Percentiles rank a stretch among this genome's conserved stretches.
These are phyloP conservation scores for Alternaria ethzedia DNA, from an alignment of 2,329 filamentous ascomycete species.

Conservation along the genomic window DNA sequence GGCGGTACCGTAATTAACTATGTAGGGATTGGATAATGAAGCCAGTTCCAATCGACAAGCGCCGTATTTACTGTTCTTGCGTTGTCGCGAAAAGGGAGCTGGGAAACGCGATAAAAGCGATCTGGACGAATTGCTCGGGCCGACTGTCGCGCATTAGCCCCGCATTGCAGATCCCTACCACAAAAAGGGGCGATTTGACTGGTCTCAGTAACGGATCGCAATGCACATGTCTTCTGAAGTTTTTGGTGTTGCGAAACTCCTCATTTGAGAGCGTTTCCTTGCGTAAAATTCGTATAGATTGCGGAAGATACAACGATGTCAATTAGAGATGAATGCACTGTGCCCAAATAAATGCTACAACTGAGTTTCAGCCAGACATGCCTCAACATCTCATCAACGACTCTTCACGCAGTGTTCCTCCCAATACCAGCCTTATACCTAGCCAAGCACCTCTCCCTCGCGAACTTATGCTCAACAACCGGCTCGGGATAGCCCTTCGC, in stretches of 20 bases:
- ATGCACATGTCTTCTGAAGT: not conserved
- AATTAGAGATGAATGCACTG: not conserved
- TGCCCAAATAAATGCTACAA: not conserved
- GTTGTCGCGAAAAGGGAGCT: not conserved
- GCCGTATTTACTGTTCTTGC: not conserved
- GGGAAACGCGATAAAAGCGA: not conserved
- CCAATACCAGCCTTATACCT: slow-evolving; percentile 73
- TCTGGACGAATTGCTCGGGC: not conserved
- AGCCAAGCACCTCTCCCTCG: slow-evolving; percentile 69
- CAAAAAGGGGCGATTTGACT: not conserved
- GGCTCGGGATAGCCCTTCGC: slow-evolving; percentile 75
- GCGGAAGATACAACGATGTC: not conserved
- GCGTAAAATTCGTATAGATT: not conserved
- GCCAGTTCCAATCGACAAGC: not conserved
- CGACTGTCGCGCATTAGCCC: not conserved
- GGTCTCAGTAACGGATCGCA: not conserved
- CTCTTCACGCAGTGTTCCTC: slow-evolving; percentile 53
- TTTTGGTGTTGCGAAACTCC: not conserved
- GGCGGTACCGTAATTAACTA: not conserved
- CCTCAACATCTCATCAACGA: not conserved
- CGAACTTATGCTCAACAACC: slow-evolving; percentile 75
- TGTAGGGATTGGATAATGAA: not conserved
- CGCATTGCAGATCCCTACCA: not conserved
- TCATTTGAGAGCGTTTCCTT: not conserved
- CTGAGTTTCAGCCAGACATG: not conserved